phyloP scores from a whole-genome alignment of 805 yeast genomes.

The Nakazawaea ambrosiae region DNA sequence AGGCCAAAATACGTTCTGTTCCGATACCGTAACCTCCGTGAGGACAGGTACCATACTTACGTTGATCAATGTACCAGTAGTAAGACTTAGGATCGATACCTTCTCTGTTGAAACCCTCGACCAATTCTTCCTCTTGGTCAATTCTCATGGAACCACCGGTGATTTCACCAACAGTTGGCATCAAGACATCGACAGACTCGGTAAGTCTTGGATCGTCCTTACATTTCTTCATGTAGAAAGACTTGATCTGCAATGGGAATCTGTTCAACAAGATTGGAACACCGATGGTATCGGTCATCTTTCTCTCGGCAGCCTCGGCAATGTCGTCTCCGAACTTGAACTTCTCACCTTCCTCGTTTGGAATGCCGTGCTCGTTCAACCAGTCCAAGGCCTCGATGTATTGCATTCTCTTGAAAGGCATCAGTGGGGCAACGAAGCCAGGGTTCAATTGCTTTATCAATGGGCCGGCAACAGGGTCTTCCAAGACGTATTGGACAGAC shows the following conservation, averaged over 20 bases:
- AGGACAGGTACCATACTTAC: slow-evolving; percentile 96
- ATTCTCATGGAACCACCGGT: slow-evolving; percentile 99
- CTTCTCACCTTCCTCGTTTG: slow-evolving; percentile 88
- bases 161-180: slow-evolving; percentile 99
- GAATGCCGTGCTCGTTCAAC: slow-evolving; percentile 92
- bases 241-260: slow-evolving; percentile 96
- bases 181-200: slow-evolving; percentile 94
- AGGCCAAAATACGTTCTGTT: slow-evolving; percentile 95
- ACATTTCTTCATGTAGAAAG: slow-evolving; percentile 96
- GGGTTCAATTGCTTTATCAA: slow-evolving; percentile 91
- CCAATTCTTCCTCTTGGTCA: slow-evolving; percentile 67
- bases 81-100: slow-evolving; percentile 74
- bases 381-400: slow-evolving; percentile 89
- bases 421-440: slow-evolving; percentile 68
- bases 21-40: slow-evolving; percentile 99
- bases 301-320: slow-evolving; percentile 99
- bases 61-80: slow-evolving; percentile 95
- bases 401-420: slow-evolving; percentile 88
- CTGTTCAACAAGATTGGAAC: slow-evolving; percentile 86
- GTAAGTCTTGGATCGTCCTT: slow-evolving; percentile 89
- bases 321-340: slow-evolving; percentile 98
- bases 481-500: slow-evolving; percentile 67
- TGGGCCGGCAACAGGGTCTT: slow-evolving; percentile 91
- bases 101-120: slow-evolving; percentile 91
- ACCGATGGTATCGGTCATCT: slow-evolving; percentile 93